phyloP scores from a whole-genome alignment of 2,329 filamentous ascomycete genomes.

The Cladosporium sp. region DNA sequence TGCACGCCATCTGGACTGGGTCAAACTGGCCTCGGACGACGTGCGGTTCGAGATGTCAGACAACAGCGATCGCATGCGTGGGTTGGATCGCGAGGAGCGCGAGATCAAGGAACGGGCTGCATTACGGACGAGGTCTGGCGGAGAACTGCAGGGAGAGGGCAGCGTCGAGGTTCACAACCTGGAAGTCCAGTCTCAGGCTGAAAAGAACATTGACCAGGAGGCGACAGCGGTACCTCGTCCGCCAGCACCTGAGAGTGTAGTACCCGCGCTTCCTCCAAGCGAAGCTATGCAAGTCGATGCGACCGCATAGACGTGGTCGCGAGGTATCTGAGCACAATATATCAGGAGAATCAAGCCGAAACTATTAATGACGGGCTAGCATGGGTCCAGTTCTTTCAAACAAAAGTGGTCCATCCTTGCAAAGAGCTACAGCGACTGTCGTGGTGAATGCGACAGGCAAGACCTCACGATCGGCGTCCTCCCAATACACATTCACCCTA shows the following conservation, averaged over 20 bases:
- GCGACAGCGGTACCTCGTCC: neutral
- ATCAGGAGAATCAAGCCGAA: too few species aligned
- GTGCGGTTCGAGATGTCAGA: conserved; percentile 44
- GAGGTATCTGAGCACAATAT: too few species aligned
- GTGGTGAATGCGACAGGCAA: too few species aligned
- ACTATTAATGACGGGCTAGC: too few species aligned
- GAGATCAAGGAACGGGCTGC: conserved; percentile 41
- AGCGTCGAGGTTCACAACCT: conserved; percentile 18
- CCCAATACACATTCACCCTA: too few species aligned
- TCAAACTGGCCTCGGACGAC: conserved; percentile 45
- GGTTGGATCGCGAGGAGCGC: conserved; percentile 44
- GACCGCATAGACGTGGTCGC: neutral
- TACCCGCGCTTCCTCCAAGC: conserved; percentile 1
- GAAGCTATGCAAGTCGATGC: conserved; percentile 3
- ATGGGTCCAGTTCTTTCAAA: too few species aligned
- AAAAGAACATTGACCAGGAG: neutral
- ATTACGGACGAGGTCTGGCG: conserved; percentile 34
- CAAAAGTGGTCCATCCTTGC: neutral
- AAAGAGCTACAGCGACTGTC: neutral
- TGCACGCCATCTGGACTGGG: conserved; percentile 46
- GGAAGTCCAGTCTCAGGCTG: neutral
- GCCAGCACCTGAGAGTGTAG: conserved; percentile 3
- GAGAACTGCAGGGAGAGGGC: conserved; percentile 29
- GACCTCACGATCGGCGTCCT: neutral
- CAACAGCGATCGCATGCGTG: conserved; percentile 42